Evolutionary conservation across 2,329 filamentous ascomycete genomes (phyloP), one percentile per base, ranked within the genome.

Genomic region (Botryosphaeria agaves): DNA sequence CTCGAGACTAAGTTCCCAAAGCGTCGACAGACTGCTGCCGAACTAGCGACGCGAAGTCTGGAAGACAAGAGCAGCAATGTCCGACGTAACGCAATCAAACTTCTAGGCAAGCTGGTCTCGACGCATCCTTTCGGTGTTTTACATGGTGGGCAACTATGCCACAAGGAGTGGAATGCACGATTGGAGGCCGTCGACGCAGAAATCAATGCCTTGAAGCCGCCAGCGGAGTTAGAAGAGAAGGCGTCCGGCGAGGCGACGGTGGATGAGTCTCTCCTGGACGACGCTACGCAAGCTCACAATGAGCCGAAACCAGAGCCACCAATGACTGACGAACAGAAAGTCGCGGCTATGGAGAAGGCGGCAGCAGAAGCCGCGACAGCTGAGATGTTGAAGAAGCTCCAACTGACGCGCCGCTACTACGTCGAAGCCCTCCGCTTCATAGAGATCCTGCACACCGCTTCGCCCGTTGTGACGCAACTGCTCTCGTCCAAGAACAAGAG

Each of bases 41-140:
- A 94, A 49, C 62, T 94, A 16, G 85, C 89, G 1, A 76, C 80
- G 33, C 72, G 81, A 42, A 95, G 87, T 51, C 63, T 98, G 3
- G 82, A 94, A 52, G 91, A 98, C 58, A 95, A 92, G 64, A 95
- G 87, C 57, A 98, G 89, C 55, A 92, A 95, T 45, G 89, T 98
- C 18, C 71, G 89, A 37, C 72, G 85, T 34, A 95, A 95, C 49
- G 85, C 89, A 2, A 89, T 98, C 50, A 95, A 93, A 53, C 61
- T 98, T 5, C 65, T 98, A 1, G 80, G 76, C 5, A 79, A 79
- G 26, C 62, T 98, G 5, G 82, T 98, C 43, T 83, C 85, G 38
- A 94, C 85, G 0, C 89, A 98, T 51, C 89, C 89, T 2, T 98
- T 94, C 45, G 83, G 79, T 21, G 74, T 85, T 12, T 76, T 94